phyloP scores from a whole-genome alignment of 441 rosid species.

The Corymbia calophylla region DNA sequence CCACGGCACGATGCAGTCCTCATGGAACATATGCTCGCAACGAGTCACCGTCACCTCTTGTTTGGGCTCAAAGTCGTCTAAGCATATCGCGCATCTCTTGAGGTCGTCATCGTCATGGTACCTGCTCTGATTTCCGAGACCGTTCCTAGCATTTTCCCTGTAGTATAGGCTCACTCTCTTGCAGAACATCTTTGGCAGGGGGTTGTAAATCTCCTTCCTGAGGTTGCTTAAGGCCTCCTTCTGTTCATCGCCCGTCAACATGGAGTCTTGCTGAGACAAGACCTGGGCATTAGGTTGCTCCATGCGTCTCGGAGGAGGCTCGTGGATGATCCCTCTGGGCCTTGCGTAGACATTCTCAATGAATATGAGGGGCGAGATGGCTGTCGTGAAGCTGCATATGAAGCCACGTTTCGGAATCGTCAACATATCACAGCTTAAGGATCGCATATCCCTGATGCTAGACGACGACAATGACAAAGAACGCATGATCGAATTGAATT shows the following conservation, averaged over 20 bases:
- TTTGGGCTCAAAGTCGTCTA: slow-evolving; percentile 69
- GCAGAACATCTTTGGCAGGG: slow-evolving; percentile 31
- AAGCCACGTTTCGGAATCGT: background rate
- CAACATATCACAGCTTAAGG: background rate
- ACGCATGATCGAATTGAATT: background rate
- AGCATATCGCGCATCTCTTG: slow-evolving; percentile 58
- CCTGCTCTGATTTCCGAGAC: background rate
- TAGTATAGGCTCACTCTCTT: slow-evolving; percentile 47
- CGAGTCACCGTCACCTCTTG: slow-evolving; percentile 71
- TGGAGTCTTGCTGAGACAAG: slow-evolving; percentile 12
- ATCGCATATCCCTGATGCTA: background rate
- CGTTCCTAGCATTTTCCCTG: slow-evolving; percentile 17
- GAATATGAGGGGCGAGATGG: background rate
- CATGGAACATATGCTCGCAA: slow-evolving; percentile 86
- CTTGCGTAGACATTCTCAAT: background rate
- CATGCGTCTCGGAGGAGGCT: background rate
- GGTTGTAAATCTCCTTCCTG: slow-evolving; percentile 51
- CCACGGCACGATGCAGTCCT: slow-evolving; percentile 77
- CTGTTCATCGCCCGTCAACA: slow-evolving; percentile 27
- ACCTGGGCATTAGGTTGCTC: background rate
- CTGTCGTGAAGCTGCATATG: background rate
- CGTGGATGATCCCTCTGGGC: background rate
- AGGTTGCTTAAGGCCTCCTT: slow-evolving; percentile 30
- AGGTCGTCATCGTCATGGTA: slow-evolving; percentile 34
- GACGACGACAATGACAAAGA: background rate